Conservation (phyloP, 805 yeast genomes). For the Sugiyamaella qingdaonensis region DNA sequence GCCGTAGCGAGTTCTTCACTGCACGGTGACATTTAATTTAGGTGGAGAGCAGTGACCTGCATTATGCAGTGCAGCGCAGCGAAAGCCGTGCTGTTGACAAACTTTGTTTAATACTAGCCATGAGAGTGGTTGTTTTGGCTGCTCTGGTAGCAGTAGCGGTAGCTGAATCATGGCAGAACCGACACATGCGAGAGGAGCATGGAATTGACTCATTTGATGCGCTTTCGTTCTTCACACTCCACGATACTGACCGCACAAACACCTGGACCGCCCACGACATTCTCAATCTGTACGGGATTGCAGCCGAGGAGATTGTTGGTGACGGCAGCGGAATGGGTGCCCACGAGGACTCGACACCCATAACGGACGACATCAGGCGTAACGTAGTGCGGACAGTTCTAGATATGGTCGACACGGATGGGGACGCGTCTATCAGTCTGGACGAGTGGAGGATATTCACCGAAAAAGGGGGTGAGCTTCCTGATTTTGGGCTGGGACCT, state of each 20-base stretch:
- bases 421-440: conserved; percentile 58
- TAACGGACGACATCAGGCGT: conserved; percentile 49
- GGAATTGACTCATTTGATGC: conserved; percentile 70
- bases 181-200: conserved; percentile 90
- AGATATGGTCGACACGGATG: conserved; percentile 57
- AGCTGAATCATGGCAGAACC: conserved; percentile 32
- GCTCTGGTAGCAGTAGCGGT: not conserved
- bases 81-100: no score
- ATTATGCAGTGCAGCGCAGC: no score
- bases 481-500: conserved; percentile 89
- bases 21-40: no score
- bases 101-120: no score
- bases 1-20: no score
- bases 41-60: no score
- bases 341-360: conserved; percentile 57
- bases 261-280: conserved; percentile 66
- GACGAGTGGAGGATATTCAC: conserved; percentile 69
- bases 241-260: conserved; percentile 54
- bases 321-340: conserved; percentile 87
- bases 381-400: conserved; percentile 55
- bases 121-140: no score
- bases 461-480: conserved; percentile 63
- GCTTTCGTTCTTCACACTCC: conserved; percentile 70
- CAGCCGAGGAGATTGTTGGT: conserved; percentile 69
- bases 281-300: conserved; percentile 73